Evolutionary conservation across 345 rosid genomes (phyloP).

Genomic region (Acer yangbiense): DNA sequence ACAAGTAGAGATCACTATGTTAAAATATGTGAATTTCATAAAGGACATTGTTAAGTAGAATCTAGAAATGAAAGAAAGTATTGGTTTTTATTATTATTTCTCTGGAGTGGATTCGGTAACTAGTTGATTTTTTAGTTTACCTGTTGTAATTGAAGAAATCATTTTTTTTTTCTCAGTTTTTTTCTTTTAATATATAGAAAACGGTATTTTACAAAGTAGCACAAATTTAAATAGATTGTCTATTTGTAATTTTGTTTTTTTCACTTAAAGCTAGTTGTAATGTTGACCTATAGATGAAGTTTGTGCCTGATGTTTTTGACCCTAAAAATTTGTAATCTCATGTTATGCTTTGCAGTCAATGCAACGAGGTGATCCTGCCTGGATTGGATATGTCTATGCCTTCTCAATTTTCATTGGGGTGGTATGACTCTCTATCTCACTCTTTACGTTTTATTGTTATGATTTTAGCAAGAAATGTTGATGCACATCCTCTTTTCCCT

Average conservation of each 20-base stretch:
- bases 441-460: not conserved
- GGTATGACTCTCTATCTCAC: conserved; percentile 46
- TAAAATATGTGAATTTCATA: too few species aligned
- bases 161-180: not conserved
- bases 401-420: conserved; percentile 80
- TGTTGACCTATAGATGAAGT: not conserved
- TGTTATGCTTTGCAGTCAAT: conserved; percentile 63
- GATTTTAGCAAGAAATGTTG: not conserved
- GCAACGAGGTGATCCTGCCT: conserved; percentile 91
- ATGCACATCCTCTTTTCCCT: too few species aligned
- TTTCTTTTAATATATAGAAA: not conserved
- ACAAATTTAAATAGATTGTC: conserved; percentile 7
- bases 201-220: not conserved
- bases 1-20: too few species aligned
- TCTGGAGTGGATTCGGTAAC: too few species aligned
- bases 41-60: too few species aligned
- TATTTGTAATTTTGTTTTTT: not conserved
- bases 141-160: not conserved
- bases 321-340: conserved; percentile 6
- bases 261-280: not conserved
- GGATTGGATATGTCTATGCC: conserved; percentile 85
- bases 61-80: too few species aligned
- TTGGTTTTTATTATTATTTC: too few species aligned
- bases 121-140: too few species aligned
- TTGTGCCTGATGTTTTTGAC: not conserved